Evolutionary conservation across 2,329 filamentous ascomycete genomes (phyloP).

Genomic region (Parastagonospora avenae): DNA sequence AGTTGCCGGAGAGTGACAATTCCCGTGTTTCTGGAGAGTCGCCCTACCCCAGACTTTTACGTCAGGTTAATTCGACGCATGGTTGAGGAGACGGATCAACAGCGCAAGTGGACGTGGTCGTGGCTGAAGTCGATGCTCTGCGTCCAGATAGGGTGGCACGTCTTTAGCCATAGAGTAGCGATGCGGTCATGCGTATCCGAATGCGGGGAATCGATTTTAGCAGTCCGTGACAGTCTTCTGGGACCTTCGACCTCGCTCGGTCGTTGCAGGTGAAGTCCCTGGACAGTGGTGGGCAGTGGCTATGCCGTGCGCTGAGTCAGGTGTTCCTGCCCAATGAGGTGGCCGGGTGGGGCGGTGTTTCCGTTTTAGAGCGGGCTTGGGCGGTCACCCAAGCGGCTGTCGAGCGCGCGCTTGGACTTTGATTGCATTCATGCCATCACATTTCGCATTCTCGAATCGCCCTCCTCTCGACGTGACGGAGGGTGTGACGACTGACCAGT

Average conservation of each 20-base stretch:
- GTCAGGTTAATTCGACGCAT: not conserved
- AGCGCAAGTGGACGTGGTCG: not conserved
- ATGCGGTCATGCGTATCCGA: not conserved
- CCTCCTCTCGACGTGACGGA: conserved; percentile 17
- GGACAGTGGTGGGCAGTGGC: conserved; percentile 8
- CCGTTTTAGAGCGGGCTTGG: conserved; percentile 20
- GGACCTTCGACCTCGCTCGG: too few species aligned
- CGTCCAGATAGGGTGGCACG: not conserved
- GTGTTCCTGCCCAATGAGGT: conserved; percentile 8
- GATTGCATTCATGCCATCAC: conserved; percentile 19
- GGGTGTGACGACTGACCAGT: conserved; percentile 18
- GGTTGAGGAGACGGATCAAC: not conserved
- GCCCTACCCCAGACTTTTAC: conserved; percentile 1
- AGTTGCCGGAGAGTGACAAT: not conserved
- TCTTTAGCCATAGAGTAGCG: not conserved
- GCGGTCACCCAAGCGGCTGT: conserved; percentile 17
- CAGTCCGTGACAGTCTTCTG: too few species aligned
- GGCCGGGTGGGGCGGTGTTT: conserved; percentile 8
- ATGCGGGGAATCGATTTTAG: not conserved
- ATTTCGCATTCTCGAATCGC: conserved; percentile 19
- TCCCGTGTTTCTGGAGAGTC: not conserved
- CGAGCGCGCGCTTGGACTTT: conserved; percentile 28
- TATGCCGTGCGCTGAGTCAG: conserved; percentile 15
- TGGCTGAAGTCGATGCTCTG: not conserved
- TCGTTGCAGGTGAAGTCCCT: not conserved